Percentiles rank a stretch among this genome's conserved stretches.
These are phyloP conservation scores for Xerocomus brunneocitrinus DNA, from an alignment of 768 basidiomycete species.

Conservation along the genomic window DNA sequence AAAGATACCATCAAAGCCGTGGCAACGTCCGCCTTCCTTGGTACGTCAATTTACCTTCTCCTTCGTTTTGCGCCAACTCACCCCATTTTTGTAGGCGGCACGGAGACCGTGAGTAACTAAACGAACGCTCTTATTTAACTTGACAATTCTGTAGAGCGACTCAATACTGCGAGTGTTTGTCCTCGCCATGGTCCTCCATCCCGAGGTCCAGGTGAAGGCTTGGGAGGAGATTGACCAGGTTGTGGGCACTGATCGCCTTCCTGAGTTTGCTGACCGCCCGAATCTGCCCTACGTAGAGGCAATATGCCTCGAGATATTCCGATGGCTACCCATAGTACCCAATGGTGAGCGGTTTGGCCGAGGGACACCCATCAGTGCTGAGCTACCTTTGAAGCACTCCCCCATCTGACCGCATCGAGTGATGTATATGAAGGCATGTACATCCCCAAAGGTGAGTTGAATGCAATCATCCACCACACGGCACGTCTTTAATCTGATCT, in stretches of 20 bases:
- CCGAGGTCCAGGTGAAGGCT: conserved; percentile 29
- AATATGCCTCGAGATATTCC: conserved; percentile 27
- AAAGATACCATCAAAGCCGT: conserved; percentile 21
- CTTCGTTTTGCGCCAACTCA: neutral
- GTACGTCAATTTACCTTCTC: conserved; percentile 3
- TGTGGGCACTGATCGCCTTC: conserved; percentile 28
- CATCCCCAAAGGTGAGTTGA: conserved; percentile 24
- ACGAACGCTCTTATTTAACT: neutral
- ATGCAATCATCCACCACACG: neutral
- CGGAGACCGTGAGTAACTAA: conserved; percentile 22
- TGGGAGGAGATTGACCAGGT: conserved; percentile 30
- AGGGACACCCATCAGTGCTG: neutral
- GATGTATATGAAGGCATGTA: conserved; percentile 30
- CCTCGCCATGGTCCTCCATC: conserved; percentile 32
- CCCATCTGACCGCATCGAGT: conserved; percentile 19
- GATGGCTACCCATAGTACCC: conserved; percentile 31
- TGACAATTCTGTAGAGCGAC: conserved; percentile 10
- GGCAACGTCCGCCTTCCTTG: conserved; percentile 20
- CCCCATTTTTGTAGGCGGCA: conserved; percentile 15
- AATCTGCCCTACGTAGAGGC: conserved; percentile 31
- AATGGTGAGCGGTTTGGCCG: conserved; percentile 17
- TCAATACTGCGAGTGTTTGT: conserved; percentile 22
- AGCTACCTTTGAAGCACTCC: conserved; percentile 13
- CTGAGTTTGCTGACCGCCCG: conserved; percentile 24
- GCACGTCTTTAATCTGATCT: neutral